Evolutionary conservation across 345 rosid species (phyloP), one percentile per base, ranked within the genome.

Genomic region (Lumnitzera racemosa): DNA sequence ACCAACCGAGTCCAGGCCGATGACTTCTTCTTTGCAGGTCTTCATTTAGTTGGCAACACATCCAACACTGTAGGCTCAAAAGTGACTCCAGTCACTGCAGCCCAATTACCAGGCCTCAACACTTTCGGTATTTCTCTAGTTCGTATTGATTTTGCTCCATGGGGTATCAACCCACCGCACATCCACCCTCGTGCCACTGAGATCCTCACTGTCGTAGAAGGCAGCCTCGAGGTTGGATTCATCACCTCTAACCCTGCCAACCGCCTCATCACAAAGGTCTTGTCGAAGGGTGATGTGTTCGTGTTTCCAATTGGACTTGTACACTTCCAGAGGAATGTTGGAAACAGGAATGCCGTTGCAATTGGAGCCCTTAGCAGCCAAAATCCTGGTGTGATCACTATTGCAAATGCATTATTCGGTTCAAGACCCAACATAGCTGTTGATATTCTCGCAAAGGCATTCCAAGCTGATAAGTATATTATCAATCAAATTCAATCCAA

Each of bases 241-340:
- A 61, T 69, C 36, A 69, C 71, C 8, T 74, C 71, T 13, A 69
- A 68, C 55, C 73, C 77, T 0, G 73, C 61, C 0, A 69, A 73
- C 47, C 16, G 58, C 11, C 58, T 73, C 41, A 65, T 74, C 25
- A 48, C 73, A 0, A 73, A 65, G 67, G 54, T 56, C 2, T 69
- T 55, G 20, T 11, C 47, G 1, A 52, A 63, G 51, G 68, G 69
- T 29, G 66, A 74, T 41, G 68, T 62, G 52, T 63, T 72, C 13
- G 72, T 68, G 6, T 67, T 63, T 47, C 72, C 76, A 0, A 16
- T 59, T n/a, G 76, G 72, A 20, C 69, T 72, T 1, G 41, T 51
- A 3, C 76, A 72, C 50, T 72, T 59, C 41, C 72, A 67, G 46
- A 54, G 66, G 24, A 72, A 67, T 23, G 55, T 58, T 2, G 74